Evolutionary conservation across 805 yeast species (phyloP).

Genomic region (Candida vaughaniae): DNA sequence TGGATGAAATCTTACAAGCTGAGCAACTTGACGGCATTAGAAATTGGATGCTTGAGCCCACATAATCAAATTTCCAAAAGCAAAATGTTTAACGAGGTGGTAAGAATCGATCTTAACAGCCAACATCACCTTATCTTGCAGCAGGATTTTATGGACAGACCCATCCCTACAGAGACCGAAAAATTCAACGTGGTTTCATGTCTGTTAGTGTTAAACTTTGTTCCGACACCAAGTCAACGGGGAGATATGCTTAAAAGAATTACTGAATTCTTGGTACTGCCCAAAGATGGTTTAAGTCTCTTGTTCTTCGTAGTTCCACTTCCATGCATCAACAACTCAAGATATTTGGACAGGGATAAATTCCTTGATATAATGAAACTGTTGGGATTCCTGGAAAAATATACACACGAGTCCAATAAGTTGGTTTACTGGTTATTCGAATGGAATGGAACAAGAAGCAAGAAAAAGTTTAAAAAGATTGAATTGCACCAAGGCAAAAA

Average conservation of each 20-base stretch:
- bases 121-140: constrained; percentile 68
- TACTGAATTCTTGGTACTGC: constrained; percentile 46
- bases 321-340: constrained; percentile 81
- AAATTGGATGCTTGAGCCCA: constrained; percentile 79
- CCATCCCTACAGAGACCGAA: constrained; percentile 51
- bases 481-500: constrained; percentile 56
- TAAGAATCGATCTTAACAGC: constrained; percentile 76
- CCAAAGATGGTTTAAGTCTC: constrained; percentile 24
- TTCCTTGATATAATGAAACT: constrained; percentile 47
- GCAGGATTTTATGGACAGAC: constrained; percentile 84
- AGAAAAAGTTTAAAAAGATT: constrained; percentile 32
- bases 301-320: constrained; percentile 83
- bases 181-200: constrained; percentile 71
- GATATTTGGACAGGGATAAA: constrained; percentile 59
- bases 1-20: constrained; percentile 48
- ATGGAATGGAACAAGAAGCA: constrained; percentile 36
- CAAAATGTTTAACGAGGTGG: constrained; percentile 49
- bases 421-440: constrained; percentile 70
- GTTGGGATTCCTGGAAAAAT: constrained; percentile 56
- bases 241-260: constrained; percentile 76
- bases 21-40: constrained; percentile 51
- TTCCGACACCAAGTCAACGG: constrained; percentile 65
- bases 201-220: constrained; percentile 86
- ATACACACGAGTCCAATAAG: constrained; percentile 62
- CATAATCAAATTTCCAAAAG: constrained; percentile 65